A percentile compares a stretch with the other conserved stretches of the same genome.
Evolutionary conservation across 2,329 filamentous ascomycete species (phyloP).

Genomic region (Cadophora sp.): DNA sequence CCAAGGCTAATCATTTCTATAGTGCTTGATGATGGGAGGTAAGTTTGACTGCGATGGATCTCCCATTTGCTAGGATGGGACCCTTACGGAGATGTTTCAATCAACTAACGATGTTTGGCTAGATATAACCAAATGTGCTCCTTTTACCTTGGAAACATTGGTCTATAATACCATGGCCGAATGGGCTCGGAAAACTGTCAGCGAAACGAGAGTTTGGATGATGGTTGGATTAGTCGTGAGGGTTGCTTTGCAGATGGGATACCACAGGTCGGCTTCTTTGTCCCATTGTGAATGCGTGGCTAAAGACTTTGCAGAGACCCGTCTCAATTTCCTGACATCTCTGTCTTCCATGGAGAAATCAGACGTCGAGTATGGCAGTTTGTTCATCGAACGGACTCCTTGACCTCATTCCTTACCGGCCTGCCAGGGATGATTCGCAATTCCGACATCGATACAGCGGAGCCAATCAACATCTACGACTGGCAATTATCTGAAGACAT

Average conservation of each 20-base stretch:
- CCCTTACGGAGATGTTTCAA: background rate
- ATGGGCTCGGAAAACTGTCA: slow-evolving; percentile 73
- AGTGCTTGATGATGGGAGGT: slow-evolving; percentile 74
- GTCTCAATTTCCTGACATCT: slow-evolving; percentile 73
- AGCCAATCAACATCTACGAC: slow-evolving; percentile 79
- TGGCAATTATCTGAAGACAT: slow-evolving; percentile 75
- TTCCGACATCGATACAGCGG: slow-evolving; percentile 74
- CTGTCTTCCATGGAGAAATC: slow-evolving; percentile 80
- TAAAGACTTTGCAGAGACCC: slow-evolving; percentile 81
- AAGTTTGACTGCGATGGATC: background rate
- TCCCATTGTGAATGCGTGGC: slow-evolving; percentile 43
- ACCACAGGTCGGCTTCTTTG: slow-evolving; percentile 57
- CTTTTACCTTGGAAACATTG: slow-evolving; percentile 77
- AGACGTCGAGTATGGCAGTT: slow-evolving; percentile 70
- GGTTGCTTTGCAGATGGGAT: slow-evolving; percentile 57
- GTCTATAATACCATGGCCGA: slow-evolving; percentile 77
- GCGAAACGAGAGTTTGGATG: slow-evolving; percentile 59
- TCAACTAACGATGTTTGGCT: slow-evolving; percentile 50
- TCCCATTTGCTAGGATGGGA: background rate
- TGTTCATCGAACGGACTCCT: slow-evolving; percentile 72
- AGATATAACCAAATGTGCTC: slow-evolving; percentile 66
- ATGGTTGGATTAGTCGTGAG: slow-evolving; percentile 58
- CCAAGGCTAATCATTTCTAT: background rate
- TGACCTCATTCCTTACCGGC: slow-evolving; percentile 75
- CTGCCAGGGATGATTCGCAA: slow-evolving; percentile 69